These are phyloP conservation scores for Excoecaria cochinchinensis DNA, from an alignment of 345 rosid species.

Conservation along the genomic window DNA sequence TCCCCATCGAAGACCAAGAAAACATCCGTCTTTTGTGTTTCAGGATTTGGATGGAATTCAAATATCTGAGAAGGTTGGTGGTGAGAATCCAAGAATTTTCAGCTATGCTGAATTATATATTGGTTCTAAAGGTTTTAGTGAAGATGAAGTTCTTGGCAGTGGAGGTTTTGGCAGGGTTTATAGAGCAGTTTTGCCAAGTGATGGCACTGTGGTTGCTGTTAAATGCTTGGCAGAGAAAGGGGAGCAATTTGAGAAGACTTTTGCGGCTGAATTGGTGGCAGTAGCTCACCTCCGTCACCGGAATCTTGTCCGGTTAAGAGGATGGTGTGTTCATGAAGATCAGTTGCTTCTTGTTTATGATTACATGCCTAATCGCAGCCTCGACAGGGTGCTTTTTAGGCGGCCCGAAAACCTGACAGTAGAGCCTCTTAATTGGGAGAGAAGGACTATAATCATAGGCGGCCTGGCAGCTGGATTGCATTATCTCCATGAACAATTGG, in stretches of 20 bases:
- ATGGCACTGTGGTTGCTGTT: conserved; percentile 81
- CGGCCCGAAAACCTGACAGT: conserved; percentile 42
- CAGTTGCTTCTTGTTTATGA: conserved; percentile 86
- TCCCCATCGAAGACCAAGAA: conserved; percentile 17
- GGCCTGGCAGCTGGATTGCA: conserved; percentile 88
- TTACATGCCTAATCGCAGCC: conserved; percentile 94
- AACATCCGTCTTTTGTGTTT: conserved; percentile 32
- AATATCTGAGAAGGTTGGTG: conserved; percentile 67
- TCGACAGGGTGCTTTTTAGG: conserved; percentile 77
- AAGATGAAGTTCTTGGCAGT: conserved; percentile 72
- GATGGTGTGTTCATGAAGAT: conserved; percentile 87
- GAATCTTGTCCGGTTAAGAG: conserved; percentile 82
- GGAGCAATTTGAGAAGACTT: conserved; percentile 88
- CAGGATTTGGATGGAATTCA: conserved; percentile 82
- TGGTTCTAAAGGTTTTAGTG: conserved; percentile 77
- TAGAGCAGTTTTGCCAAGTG: conserved; percentile 78
- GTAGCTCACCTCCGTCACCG: conserved; percentile 95
- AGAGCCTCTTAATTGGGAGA: conserved; percentile 61
- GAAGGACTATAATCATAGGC: conserved; percentile 56
- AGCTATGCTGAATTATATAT: conserved; percentile 91
- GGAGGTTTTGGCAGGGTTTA: conserved; percentile 92
- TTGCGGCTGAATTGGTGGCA: conserved; percentile 84
- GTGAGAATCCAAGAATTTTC: conserved; percentile 81
- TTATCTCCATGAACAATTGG: conserved; percentile 87
- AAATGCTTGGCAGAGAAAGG: conserved; percentile 92